These are phyloP conservation scores for Boletus mariae DNA, from an alignment of 1,284 basidiomycete genomes.

Conservation along the genomic window DNA sequence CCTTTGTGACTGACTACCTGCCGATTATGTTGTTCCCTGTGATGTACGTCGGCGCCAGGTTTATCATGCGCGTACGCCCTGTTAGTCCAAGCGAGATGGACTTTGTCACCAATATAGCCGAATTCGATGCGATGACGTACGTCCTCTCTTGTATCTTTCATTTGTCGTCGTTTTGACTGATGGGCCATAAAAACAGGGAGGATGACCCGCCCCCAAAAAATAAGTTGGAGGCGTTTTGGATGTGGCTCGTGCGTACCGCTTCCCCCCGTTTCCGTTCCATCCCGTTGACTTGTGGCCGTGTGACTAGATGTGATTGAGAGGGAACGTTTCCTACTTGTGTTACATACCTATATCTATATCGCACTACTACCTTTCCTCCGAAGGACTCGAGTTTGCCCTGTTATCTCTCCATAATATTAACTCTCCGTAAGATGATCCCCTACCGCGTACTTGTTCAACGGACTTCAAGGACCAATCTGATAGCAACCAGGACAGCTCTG, in stretches of 20 bases:
- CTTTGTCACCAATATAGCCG: constrained; percentile 48
- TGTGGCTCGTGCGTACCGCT: constrained; percentile 23
- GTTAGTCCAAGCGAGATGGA: constrained; percentile 54
- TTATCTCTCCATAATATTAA: too few species aligned
- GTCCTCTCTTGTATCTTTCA: not conserved
- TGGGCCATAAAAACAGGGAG: constrained; percentile 8
- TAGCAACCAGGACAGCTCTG: too few species aligned
- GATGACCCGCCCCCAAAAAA: constrained; percentile 31
- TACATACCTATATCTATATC: too few species aligned
- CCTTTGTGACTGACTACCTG: constrained; percentile 52
- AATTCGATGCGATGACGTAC: constrained; percentile 49
- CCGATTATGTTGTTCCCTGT: constrained; percentile 60
- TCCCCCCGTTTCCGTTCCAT: not conserved
- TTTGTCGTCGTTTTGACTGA: not conserved
- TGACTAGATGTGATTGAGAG: too few species aligned
- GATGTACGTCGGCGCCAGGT: constrained; percentile 48
- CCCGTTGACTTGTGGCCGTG: too few species aligned
- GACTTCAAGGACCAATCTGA: too few species aligned
- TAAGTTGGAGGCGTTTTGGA: constrained; percentile 24
- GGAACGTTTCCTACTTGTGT: too few species aligned
- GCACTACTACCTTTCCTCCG: too few species aligned
- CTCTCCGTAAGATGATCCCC: too few species aligned
- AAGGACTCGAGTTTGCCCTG: too few species aligned
- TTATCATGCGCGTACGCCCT: constrained; percentile 36
- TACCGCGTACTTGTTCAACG: too few species aligned